Evolutionary conservation across 805 yeast species (phyloP).

Genomic region (Ogataea ganodermae): DNA sequence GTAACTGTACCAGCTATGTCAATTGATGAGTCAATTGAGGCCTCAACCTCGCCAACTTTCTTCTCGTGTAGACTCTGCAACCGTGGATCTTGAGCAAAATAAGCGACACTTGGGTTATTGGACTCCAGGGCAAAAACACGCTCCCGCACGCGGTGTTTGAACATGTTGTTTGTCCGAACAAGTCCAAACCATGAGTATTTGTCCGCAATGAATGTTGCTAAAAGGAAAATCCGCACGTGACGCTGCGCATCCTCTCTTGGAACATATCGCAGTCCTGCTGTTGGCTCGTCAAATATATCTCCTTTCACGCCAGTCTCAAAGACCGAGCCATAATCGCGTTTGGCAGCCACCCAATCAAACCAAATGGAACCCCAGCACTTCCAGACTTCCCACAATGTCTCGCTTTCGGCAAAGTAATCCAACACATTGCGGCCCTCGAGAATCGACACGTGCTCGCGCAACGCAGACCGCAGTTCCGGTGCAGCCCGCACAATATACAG

Average conservation of each 20-base stretch:
- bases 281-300: conserved; percentile 64
- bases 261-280: conserved; percentile 57
- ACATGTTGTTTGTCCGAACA: conserved; percentile 46
- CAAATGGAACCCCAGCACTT: conserved; percentile 83
- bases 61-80: conserved; percentile 25
- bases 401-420: conserved; percentile 56
- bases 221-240: conserved; percentile 49
- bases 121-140: conserved; percentile 13
- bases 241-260: conserved; percentile 51
- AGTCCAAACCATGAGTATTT: conserved; percentile 54
- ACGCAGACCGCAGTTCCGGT: conserved; percentile 21
- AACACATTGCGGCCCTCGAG: conserved; percentile 37
- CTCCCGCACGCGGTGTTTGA: conserved; percentile 37
- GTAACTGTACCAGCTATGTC: background rate
- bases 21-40: background rate
- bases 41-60: conserved; percentile 14
- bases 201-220: conserved; percentile 55
- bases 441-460: conserved; percentile 14
- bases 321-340: conserved; percentile 51
- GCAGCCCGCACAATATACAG: conserved; percentile 39
- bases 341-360: conserved; percentile 63
- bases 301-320: conserved; percentile 59
- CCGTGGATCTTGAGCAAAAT: conserved; percentile 30
- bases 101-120: conserved; percentile 24
- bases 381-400: conserved; percentile 75